These are phyloP conservation scores for Zygoascus tannicola DNA, from an alignment of 805 yeast species.

Conservation along the genomic window DNA sequence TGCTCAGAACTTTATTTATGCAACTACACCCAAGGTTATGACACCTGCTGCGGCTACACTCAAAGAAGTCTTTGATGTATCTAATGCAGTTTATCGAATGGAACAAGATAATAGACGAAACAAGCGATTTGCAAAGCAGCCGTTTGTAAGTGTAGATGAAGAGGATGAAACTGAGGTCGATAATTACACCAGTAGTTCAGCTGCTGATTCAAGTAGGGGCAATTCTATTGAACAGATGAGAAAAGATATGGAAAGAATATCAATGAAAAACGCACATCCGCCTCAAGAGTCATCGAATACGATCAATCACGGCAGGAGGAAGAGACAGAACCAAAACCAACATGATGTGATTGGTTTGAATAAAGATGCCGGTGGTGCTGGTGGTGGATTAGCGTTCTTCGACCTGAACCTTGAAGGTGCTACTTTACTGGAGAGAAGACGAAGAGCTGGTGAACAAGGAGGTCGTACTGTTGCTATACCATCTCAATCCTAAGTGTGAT, in stretches of 20 bases:
- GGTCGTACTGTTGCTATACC: not conserved
- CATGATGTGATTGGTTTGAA: too few species aligned
- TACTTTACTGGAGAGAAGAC: slow-evolving; percentile 49
- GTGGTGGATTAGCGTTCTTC: slow-evolving; percentile 28
- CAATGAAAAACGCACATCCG: slow-evolving; percentile 8
- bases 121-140: slow-evolving; percentile 12
- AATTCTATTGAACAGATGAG: slow-evolving; percentile 1
- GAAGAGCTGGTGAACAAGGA: slow-evolving; percentile 4
- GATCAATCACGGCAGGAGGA: not conserved
- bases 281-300: slow-evolving; percentile 2
- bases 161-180: slow-evolving; percentile 18
- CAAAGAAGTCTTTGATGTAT: slow-evolving; percentile 78
- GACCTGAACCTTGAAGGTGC: slow-evolving; percentile 58
- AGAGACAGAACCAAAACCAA: slow-evolving; percentile 2
- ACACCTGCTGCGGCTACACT: slow-evolving; percentile 62
- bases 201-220: not conserved
- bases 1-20: not conserved
- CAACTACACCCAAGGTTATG: slow-evolving; percentile 16
- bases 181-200: not conserved
- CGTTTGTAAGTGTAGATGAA: slow-evolving; percentile 23
- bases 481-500: not conserved
- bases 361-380: slow-evolving; percentile 8
- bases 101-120: slow-evolving; percentile 49
- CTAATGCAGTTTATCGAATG: slow-evolving; percentile 76
- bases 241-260: slow-evolving; percentile 8